phyloP scores from a whole-genome alignment of 2,329 filamentous ascomycete species.

The Fusarium sp. region DNA sequence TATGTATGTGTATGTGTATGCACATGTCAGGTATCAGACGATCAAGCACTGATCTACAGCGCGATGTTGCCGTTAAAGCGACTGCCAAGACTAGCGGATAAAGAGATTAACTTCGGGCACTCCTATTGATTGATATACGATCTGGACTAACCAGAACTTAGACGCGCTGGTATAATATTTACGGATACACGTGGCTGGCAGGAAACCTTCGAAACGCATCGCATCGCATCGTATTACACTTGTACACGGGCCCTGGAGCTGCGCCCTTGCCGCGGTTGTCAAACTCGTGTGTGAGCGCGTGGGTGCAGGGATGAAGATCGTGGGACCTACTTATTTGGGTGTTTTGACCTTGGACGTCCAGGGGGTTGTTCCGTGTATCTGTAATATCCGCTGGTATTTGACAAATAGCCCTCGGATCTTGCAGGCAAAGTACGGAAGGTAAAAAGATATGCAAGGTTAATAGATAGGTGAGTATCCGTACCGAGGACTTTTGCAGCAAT shows the following conservation, averaged over 20 bases:
- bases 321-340: conserved; percentile 32
- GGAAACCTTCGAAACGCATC: not conserved
- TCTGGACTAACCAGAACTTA: not conserved
- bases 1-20: conserved; percentile 6
- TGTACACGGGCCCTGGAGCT: not conserved
- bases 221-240: not conserved
- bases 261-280: conserved; percentile 23
- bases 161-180: not conserved
- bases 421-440: conserved; percentile 11
- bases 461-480: no score
- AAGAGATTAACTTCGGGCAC: not conserved
- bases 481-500: conserved; percentile 11
- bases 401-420: conserved; percentile 10
- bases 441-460: not conserved
- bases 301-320: conserved; percentile 41
- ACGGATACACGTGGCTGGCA: not conserved
- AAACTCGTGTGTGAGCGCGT: conserved; percentile 29
- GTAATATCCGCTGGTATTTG: conserved; percentile 23
- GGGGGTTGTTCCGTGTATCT: conserved; percentile 30
- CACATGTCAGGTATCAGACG: conserved; percentile 22
- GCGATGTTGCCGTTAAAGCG: conserved; percentile 20
- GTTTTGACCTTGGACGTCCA: conserved; percentile 31
- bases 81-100: conserved; percentile 31
- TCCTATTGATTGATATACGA: conserved; percentile 12
- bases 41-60: conserved; percentile 33